Evolutionary conservation across 1,139 yeast species (phyloP).

Genomic region (Scheffersomyces quercinus): DNA sequence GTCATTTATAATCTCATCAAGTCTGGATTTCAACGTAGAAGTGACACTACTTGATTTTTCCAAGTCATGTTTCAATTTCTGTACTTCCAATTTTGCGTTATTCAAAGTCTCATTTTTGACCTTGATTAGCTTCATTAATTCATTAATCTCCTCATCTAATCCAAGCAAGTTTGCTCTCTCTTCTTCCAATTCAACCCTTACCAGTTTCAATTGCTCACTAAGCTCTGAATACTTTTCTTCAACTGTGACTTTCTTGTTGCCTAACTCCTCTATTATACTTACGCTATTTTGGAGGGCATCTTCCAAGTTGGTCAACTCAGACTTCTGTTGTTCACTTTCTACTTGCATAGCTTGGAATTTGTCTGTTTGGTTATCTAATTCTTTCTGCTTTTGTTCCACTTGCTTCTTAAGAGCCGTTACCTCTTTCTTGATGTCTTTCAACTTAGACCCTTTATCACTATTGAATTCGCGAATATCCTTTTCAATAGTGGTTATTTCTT

Average conservation of each 20-base stretch:
- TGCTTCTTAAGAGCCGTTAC: slow-evolving; percentile 39
- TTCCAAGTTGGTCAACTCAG: slow-evolving; percentile 52
- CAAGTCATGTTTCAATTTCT: slow-evolving; percentile 63
- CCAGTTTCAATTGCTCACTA: slow-evolving; percentile 30
- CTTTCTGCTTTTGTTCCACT: slow-evolving; percentile 41
- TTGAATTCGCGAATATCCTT: slow-evolving; percentile 82
- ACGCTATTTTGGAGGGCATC: slow-evolving; percentile 41
- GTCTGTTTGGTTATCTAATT: slow-evolving; percentile 49
- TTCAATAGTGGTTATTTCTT: slow-evolving; percentile 60
- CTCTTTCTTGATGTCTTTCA: slow-evolving; percentile 66
- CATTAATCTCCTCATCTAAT: slow-evolving; percentile 75
- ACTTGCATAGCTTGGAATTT: slow-evolving; percentile 65
- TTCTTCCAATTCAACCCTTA: slow-evolving; percentile 50
- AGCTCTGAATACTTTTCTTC: slow-evolving; percentile 21
- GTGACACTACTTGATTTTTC: slow-evolving; percentile 55
- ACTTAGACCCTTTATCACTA: slow-evolving; percentile 75
- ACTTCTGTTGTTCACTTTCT: slow-evolving; percentile 66
- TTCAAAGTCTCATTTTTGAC: slow-evolving; percentile 52
- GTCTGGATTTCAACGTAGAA: slow-evolving; percentile 37
- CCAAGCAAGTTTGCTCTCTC: slow-evolving; percentile 69
- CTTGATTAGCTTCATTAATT: slow-evolving; percentile 54
- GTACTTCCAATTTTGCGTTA: slow-evolving; percentile 55
- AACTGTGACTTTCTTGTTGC: slow-evolving; percentile 28
- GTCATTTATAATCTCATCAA: slow-evolving; percentile 53
- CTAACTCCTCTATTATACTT: slow-evolving; percentile 38